Evolutionary conservation across 352 stramenopile genomes (phyloP).

Genomic region (Globisporangium ultimum): DNA sequence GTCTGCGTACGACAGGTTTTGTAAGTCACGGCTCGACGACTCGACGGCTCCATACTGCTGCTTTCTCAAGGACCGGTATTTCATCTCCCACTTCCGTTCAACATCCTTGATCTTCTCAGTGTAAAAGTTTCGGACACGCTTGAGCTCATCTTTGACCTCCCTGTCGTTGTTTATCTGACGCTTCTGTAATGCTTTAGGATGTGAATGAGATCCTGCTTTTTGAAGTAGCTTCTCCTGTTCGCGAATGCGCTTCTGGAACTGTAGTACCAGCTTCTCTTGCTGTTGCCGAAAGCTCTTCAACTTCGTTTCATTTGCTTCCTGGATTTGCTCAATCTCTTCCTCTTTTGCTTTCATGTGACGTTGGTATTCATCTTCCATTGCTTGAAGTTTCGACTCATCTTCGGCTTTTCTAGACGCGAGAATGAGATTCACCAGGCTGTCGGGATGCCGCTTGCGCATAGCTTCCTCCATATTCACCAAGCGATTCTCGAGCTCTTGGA

Average conservation of each 20-base stretch:
- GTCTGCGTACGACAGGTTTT: conserved; percentile 31
- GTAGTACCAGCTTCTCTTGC: conserved; percentile 69
- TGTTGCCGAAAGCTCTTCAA: conserved; percentile 73
- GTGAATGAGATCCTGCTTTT: not conserved
- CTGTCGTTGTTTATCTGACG: conserved; percentile 13
- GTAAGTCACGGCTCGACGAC: not conserved
- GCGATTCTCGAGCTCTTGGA: conserved; percentile 68
- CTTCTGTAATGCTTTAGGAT: conserved; percentile 6
- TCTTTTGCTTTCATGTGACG: conserved; percentile 38
- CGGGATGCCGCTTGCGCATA: conserved; percentile 69
- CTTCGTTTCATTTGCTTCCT: conserved; percentile 53
- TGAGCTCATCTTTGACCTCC: conserved; percentile 29
- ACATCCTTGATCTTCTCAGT: conserved; percentile 72
- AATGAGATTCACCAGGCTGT: conserved; percentile 79
- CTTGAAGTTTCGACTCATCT: conserved; percentile 49
- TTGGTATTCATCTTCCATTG: conserved; percentile 33
- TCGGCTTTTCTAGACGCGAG: conserved; percentile 62
- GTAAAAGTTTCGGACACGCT: conserved; percentile 70
- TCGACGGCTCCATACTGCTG: conserved; percentile 21
- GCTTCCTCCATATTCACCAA: conserved; percentile 72
- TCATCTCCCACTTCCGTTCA: conserved; percentile 70
- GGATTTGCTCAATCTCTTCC: conserved; percentile 43
- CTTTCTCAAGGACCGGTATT: conserved; percentile 56
- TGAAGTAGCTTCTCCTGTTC: conserved; percentile 44
- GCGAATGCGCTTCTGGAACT: conserved; percentile 62